Evolutionary conservation across 1,284 basidiomycete genomes (phyloP).

Genomic region (Golubevia sp.): DNA sequence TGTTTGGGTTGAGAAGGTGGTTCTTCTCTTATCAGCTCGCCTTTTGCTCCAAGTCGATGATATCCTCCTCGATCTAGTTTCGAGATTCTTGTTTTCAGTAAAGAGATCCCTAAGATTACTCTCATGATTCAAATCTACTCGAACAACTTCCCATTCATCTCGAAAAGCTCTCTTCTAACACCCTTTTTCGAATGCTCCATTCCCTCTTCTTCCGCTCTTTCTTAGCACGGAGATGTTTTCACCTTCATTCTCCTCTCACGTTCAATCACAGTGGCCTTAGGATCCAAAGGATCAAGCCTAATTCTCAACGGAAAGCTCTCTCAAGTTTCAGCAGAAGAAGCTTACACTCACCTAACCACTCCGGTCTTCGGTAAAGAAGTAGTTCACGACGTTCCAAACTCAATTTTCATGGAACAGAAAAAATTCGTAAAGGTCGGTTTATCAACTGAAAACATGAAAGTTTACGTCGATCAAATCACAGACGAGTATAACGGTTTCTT

Average conservation of each 20-base stretch:
- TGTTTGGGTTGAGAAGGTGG: too few species aligned
- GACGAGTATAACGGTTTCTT: slow-evolving; percentile 62
- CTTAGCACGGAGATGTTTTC: slow-evolving; percentile 76
- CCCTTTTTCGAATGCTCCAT: too few species aligned
- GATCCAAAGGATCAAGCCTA: slow-evolving; percentile 91
- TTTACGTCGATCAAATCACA: slow-evolving; percentile 88
- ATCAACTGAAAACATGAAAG: slow-evolving; percentile 85
- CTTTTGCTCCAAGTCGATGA: too few species aligned
- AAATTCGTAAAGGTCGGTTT: slow-evolving; percentile 84
- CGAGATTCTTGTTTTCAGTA: too few species aligned
- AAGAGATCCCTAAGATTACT: too few species aligned
- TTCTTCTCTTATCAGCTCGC: too few species aligned
- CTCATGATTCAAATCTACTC: too few species aligned
- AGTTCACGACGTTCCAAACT: slow-evolving; percentile 96
- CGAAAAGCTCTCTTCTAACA: too few species aligned
- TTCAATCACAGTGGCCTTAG: slow-evolving; percentile 86
- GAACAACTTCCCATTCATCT: too few species aligned
- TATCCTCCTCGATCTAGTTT: too few species aligned
- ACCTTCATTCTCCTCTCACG: slow-evolving; percentile 79
- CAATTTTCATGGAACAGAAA: slow-evolving; percentile 98
- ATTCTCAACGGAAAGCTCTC: slow-evolving; percentile 90
- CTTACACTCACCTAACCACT: slow-evolving; percentile 71
- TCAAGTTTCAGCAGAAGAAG: slow-evolving; percentile 92
- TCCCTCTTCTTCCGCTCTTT: not conserved
- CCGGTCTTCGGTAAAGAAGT: slow-evolving; percentile 88